Percentiles rank a stretch among this genome's conserved stretches.
phyloP scores from a whole-genome alignment of 305 asterid species.

The Fraxinus xanthoxyloides region DNA sequence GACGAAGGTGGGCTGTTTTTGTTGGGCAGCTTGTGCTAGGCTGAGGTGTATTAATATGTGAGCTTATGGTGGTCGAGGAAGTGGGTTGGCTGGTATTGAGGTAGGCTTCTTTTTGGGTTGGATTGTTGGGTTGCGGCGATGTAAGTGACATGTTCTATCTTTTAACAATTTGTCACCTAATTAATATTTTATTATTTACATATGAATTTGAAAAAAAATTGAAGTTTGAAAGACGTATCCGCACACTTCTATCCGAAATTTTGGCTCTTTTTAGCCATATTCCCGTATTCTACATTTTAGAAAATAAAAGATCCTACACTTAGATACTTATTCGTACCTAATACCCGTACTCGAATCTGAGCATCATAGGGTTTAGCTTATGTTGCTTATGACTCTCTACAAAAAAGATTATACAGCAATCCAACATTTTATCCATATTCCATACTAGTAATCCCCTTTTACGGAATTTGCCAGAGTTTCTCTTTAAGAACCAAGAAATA shows the following conservation, averaged over 20 bases:
- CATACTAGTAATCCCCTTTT: not conserved
- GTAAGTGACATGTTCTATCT: too few relatives aligned
- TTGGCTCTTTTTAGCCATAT: too few relatives aligned
- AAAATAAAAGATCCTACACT: not conserved
- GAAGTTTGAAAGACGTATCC: not conserved
- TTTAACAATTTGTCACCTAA: not conserved
- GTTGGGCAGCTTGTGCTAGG: not conserved
- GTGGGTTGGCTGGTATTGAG: not conserved
- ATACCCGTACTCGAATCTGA: not conserved
- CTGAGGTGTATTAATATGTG: not conserved
- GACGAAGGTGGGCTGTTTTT: not conserved
- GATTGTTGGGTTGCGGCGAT: not conserved
- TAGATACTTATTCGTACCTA: not conserved
- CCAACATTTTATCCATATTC: not conserved
- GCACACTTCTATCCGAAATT: not conserved
- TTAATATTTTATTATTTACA: too few relatives aligned
- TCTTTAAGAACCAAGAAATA: not conserved
- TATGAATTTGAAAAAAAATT: not conserved
- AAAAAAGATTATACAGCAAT: not conserved
- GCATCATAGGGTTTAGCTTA: not conserved
- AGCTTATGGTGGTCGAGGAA: not conserved
- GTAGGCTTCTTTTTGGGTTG: not conserved
- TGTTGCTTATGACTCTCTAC: not conserved
- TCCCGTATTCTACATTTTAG: not conserved
- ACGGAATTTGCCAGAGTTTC: not conserved